Conservation (phyloP, 202 grass and related monocot species). For the Eragrostis tef region DNA sequence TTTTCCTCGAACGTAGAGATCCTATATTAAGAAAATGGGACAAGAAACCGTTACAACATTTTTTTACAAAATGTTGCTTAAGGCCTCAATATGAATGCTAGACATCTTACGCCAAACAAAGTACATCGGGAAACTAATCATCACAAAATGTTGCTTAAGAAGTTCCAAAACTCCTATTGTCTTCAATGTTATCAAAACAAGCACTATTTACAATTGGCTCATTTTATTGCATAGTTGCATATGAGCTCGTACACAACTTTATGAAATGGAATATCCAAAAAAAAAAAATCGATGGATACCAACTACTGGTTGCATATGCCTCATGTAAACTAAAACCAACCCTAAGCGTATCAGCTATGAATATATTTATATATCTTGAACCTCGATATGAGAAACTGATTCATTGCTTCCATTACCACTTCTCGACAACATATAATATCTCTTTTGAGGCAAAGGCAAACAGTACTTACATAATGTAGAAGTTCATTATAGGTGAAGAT, state of each 20-base stretch:
- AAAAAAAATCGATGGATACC: neutral
- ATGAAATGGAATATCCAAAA: neutral
- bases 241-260: neutral
- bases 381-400: slow-evolving; percentile 2
- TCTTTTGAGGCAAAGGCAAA: slow-evolving; percentile 1
- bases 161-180: neutral
- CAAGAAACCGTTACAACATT: no score
- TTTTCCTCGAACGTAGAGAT: no score
- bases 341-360: neutral
- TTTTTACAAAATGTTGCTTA: no score
- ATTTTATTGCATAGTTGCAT: slow-evolving; percentile 2
- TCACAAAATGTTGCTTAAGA: neutral
- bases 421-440: slow-evolving; percentile 7
- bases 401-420: slow-evolving; percentile 13
- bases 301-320: neutral
- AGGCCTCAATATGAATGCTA: neutral
- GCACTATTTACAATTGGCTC: neutral
- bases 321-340: neutral
- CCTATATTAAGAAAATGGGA: no score
- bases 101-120: neutral
- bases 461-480: slow-evolving; percentile 82
- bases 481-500: slow-evolving; percentile 95
- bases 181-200: neutral
- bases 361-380: neutral
- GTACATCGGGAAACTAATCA: neutral